A percentile compares a stretch with the other conserved stretches of the same genome.
These are phyloP conservation scores for Fusarium devonianum DNA, from an alignment of 2,329 filamentous ascomycete species.

Conservation along the genomic window DNA sequence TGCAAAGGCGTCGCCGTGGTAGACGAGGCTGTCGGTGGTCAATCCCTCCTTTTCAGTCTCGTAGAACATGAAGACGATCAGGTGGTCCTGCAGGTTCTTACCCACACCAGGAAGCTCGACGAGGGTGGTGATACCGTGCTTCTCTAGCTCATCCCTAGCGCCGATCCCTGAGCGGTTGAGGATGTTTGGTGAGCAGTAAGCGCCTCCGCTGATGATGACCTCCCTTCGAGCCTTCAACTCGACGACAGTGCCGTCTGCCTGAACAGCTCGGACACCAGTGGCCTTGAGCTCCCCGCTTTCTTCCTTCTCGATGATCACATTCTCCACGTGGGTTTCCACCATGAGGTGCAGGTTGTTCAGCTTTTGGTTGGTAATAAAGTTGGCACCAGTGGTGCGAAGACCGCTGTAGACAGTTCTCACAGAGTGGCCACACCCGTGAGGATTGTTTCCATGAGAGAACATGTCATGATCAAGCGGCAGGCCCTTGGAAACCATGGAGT, in stretches of 20 bases:
- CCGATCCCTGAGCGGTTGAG: slow-evolving; percentile 62
- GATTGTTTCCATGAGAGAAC: slow-evolving; percentile 59
- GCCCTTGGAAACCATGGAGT: slow-evolving; percentile 63
- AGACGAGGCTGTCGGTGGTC: slow-evolving; percentile 62
- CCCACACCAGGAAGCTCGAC: slow-evolving; percentile 58
- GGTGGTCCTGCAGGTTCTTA: slow-evolving; percentile 59
- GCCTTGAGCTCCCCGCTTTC: slow-evolving; percentile 50
- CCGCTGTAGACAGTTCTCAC: slow-evolving; percentile 61
- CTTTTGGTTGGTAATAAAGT: slow-evolving; percentile 55
- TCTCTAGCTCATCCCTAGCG: slow-evolving; percentile 51
- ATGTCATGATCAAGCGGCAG: slow-evolving; percentile 65
- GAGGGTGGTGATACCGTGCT: slow-evolving; percentile 51
- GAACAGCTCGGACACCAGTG: slow-evolving; percentile 51
- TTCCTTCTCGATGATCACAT: slow-evolving; percentile 54
- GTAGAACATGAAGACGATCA: slow-evolving; percentile 67
- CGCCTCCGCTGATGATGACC: slow-evolving; percentile 53
- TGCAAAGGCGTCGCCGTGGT: slow-evolving; percentile 60
- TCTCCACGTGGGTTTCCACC: slow-evolving; percentile 59
- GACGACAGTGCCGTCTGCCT: slow-evolving; percentile 52
- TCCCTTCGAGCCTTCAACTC: slow-evolving; percentile 49
- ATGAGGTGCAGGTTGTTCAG: slow-evolving; percentile 56
- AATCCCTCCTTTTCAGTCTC: slow-evolving; percentile 59
- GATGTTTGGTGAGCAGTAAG: slow-evolving; percentile 60
- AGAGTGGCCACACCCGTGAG: slow-evolving; percentile 64
- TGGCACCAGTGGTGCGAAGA: slow-evolving; percentile 59